Conservation (phyloP, 331 rosid species). For the Pyracantha coccinea region DNA sequence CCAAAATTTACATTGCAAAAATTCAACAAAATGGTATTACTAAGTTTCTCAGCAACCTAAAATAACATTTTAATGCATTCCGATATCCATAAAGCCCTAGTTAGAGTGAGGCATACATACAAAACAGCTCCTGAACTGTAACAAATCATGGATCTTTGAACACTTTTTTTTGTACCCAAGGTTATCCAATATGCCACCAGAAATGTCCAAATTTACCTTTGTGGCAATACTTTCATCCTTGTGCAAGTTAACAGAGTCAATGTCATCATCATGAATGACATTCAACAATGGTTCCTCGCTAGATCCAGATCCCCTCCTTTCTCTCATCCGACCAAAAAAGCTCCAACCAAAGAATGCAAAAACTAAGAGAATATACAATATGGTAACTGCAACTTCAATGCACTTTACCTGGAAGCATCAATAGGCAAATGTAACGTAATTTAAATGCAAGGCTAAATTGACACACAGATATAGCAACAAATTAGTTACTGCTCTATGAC, state of each 20-base stretch:
- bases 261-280: constrained; percentile 31
- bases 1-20: background rate
- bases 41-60: background rate
- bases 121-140: background rate
- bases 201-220: constrained; percentile 34
- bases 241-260: constrained; percentile 28
- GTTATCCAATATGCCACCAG: background rate
- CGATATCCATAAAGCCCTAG: background rate
- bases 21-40: background rate
- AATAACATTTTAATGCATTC: background rate
- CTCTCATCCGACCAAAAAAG: constrained; percentile 45
- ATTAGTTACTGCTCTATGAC: background rate
- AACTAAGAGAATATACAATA: constrained; percentile 56
- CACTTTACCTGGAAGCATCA: constrained; percentile 59
- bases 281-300: constrained; percentile 55
- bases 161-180: background rate
- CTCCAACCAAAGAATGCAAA: constrained; percentile 70
- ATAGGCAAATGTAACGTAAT: constrained; percentile 14
- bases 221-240: constrained; percentile 31
- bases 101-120: background rate
- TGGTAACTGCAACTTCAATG: constrained; percentile 63
- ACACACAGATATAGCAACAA: background rate
- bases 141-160: background rate
- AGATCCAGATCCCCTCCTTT: constrained; percentile 39
- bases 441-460: constrained; percentile 10